Evolutionary conservation across 1,284 basidiomycete species (phyloP).

Genomic region (Anthracocystis walkeri): DNA sequence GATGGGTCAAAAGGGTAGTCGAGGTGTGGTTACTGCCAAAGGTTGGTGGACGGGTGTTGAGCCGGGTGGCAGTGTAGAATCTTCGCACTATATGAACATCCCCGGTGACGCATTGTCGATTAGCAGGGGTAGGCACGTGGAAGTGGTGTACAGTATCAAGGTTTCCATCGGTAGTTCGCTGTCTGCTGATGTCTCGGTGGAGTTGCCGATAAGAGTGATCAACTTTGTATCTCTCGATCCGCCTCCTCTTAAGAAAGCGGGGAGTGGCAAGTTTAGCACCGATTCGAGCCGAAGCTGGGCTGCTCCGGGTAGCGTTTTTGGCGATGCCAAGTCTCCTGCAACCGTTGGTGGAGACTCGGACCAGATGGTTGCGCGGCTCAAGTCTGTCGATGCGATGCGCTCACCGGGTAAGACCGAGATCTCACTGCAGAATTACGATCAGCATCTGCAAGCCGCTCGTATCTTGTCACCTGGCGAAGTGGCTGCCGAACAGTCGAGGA

Average conservation of each 20-base stretch:
- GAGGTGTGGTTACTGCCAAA: slow-evolving; percentile 57
- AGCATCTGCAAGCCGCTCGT: slow-evolving; percentile 27
- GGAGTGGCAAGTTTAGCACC: slow-evolving; percentile 14
- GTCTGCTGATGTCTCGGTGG: slow-evolving; percentile 77
- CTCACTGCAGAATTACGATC: slow-evolving; percentile 41
- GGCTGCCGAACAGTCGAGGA: slow-evolving; percentile 22
- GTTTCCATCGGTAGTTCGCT: slow-evolving; percentile 79
- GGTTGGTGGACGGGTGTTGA: slow-evolving; percentile 68
- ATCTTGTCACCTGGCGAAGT: slow-evolving; percentile 30
- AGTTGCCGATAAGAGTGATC: slow-evolving; percentile 79
- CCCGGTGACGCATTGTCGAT: slow-evolving; percentile 80
- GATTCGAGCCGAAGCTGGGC: slow-evolving; percentile 26
- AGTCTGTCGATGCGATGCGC: slow-evolving; percentile 60
- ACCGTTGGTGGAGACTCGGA: slow-evolving; percentile 16
- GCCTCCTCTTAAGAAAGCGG: slow-evolving; percentile 71
- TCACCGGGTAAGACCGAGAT: slow-evolving; percentile 56
- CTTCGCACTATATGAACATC: slow-evolving; percentile 62
- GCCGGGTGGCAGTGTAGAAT: slow-evolving; percentile 53
- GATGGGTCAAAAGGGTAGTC: slow-evolving; percentile 62
- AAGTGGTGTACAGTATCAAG: slow-evolving; percentile 82
- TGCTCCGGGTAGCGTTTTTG: slow-evolving; percentile 13
- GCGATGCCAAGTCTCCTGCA: slow-evolving; percentile 11
- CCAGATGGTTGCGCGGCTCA: slow-evolving; percentile 59
- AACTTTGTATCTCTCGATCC: slow-evolving; percentile 85
- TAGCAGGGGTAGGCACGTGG: slow-evolving; percentile 79